These are phyloP conservation scores for Ormosia semicastrata DNA, from an alignment of 306 rosid genomes.

Conservation along the genomic window DNA sequence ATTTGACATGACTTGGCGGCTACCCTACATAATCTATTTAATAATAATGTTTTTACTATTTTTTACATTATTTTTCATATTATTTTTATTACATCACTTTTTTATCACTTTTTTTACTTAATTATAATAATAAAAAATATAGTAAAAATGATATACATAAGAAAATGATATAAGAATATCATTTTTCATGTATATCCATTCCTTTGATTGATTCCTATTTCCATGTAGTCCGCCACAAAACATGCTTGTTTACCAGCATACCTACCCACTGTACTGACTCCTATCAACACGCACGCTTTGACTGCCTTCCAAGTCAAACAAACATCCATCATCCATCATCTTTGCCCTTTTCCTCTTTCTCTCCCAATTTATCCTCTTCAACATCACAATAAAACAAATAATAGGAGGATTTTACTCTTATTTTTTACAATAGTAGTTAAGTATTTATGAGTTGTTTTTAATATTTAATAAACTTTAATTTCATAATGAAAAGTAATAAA, in stretches of 20 bases:
- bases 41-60: too few relatives aligned
- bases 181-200: too few relatives aligned
- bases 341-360: background rate
- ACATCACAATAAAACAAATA: background rate
- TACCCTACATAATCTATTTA: too few relatives aligned
- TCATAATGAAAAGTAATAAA: too few relatives aligned
- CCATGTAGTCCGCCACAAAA: conserved; percentile 28
- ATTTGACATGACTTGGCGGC: background rate
- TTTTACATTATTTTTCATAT: too few relatives aligned
- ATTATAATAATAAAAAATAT: too few relatives aligned
- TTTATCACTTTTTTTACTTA: too few relatives aligned
- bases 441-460: too few relatives aligned
- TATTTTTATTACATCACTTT: too few relatives aligned
- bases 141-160: too few relatives aligned
- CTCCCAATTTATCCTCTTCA: background rate
- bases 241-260: conserved; percentile 25
- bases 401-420: background rate
- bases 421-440: background rate
- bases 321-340: background rate
- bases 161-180: too few relatives aligned
- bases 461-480: too few relatives aligned
- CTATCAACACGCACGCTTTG: conserved; percentile 15
- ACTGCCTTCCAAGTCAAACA: conserved; percentile 13
- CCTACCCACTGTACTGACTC: conserved; percentile 6
- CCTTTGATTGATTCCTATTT: background rate